Evolutionary conservation across 768 basidiomycete species (phyloP), one percentile per base, ranked within the genome.

Genomic region (Tulasnella calospora): DNA sequence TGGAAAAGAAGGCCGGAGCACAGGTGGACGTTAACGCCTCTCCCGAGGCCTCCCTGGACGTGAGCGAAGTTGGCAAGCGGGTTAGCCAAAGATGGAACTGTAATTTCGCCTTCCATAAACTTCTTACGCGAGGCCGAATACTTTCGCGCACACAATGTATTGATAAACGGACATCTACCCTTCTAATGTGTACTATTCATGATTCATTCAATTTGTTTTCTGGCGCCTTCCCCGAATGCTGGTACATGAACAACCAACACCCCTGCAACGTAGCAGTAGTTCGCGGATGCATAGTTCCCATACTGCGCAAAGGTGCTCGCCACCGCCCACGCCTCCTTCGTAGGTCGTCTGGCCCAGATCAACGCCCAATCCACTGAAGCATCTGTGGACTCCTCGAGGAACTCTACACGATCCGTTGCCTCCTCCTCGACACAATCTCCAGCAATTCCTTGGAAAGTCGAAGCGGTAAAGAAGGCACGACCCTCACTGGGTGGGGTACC

Each of bases 1-100:
- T 92, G n/a, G 91, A 93, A 84, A 87, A 85, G 79, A 76, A 77
- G 40, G 47, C 55, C 17, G 79, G 79, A 21, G 75, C 35, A 0
- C 36, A 21, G 19, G 79, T 79, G 30, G 78, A 79, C 72, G 61
- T 67, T 13, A 74, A 41, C 71, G 72, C 41, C 40, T 73, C 78
- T 3, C 33, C 44, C 27, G 78, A 79, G 21, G 72, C 73, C 23
- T 77, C 47, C 6, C 46, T 67, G 17, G 78, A 79, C 17, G 19
- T 79, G 36, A 78, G 38, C 71, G 69, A 72, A 7, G 55, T 57
- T 7, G 77, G 67, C 19, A 78, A 78, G 40, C 73, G 46, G 77
- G 55, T 72, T 17, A 70, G 46, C 6, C 44, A 72, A 72, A 67
- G 15, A 67, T 0, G 23, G 61, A 67, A 15, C 15, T 67, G 61